Evolutionary conservation across 495 filamentous ascomycete genomes (phyloP).

Genomic region (Sphaerosporella brunnea): DNA sequence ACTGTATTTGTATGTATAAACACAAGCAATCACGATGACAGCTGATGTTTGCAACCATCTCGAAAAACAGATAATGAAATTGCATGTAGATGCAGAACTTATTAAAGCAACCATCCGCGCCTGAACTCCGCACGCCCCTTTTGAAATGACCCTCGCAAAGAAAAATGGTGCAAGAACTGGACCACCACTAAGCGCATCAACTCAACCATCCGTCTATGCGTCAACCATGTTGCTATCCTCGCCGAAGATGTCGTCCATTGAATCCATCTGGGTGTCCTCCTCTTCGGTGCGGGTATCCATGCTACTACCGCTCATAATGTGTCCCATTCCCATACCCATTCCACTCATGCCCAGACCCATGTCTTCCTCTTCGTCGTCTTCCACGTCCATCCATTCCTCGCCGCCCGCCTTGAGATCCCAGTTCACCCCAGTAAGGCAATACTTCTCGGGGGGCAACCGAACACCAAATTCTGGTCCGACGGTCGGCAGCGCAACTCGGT

Average conservation of each 20-base stretch:
- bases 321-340: not conserved
- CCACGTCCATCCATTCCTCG: slow-evolving; percentile 28
- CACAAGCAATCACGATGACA: too few species aligned
- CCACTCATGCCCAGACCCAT: slow-evolving; percentile 18
- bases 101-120: not conserved
- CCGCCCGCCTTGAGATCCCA: slow-evolving; percentile 48
- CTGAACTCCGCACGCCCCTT: not conserved
- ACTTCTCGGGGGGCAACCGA: slow-evolving; percentile 73
- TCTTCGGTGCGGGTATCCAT: slow-evolving; percentile 14
- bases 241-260: slow-evolving; percentile 32
- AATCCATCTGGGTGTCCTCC: slow-evolving; percentile 28
- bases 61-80: not conserved
- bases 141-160: slow-evolving; percentile 6
- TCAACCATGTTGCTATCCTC: slow-evolving; percentile 24
- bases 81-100: not conserved
- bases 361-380: slow-evolving; percentile 24
- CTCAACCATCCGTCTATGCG: too few species aligned
- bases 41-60: too few species aligned
- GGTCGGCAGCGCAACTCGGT: slow-evolving; percentile 59
- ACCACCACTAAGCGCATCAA: too few species aligned
- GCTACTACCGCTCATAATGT: slow-evolving; percentile 5
- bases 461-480: slow-evolving; percentile 66
- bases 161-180: too few species aligned
- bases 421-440: slow-evolving; percentile 65
- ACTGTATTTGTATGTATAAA: too few species aligned